Evolutionary conservation across 2,329 filamentous ascomycete species (phyloP), one percentile per base, ranked within the genome.

Genomic region (Trichoderma semiorbis): DNA sequence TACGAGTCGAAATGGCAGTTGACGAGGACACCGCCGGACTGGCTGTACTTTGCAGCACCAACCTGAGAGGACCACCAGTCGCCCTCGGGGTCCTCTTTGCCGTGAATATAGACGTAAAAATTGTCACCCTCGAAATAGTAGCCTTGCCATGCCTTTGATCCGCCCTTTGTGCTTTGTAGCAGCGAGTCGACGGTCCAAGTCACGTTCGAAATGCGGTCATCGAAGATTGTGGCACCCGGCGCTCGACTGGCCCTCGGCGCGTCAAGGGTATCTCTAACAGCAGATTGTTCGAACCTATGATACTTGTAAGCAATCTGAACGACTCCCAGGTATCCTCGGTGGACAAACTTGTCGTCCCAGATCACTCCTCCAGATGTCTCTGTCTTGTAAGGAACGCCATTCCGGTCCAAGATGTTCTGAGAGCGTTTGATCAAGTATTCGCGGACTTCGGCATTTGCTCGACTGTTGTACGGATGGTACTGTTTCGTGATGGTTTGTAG

Each of bases 41-140:
- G 86, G 73, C 86, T 85, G 26, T 85, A 85, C 73, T 83, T 81
- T 74, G 83, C 81, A 55, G 80, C 81, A 47, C 81, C 81, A 43
- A 77, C 76, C 47, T 75, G 78, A 58, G 79, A 80, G 39, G 86
- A 85, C 93, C 92, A 97, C 92, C 93, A 97, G 57, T 89, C 85
- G 10, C 90, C 90, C 34, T 87, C 84, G 30, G 91, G 88, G 75
- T 95, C 93, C 67, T 94, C 89, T 47, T 86, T 89, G 36, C 96
- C 96, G 60, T 93, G 91, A 72, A 99, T 92, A 78, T 98, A 97
- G 47, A 97, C 91, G 74, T 98, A 91, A 75, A 98, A 90, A 77
- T 98, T 99, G 74, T 90, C 95, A 36, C 94, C 93, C 82, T 98
- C 95, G 77, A 97, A 98, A 79, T 98, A 98, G 32, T 93, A 88